Evolutionary conservation across 2,329 filamentous ascomycete species (phyloP).

Genomic region (Metarhizium anisopliae): DNA sequence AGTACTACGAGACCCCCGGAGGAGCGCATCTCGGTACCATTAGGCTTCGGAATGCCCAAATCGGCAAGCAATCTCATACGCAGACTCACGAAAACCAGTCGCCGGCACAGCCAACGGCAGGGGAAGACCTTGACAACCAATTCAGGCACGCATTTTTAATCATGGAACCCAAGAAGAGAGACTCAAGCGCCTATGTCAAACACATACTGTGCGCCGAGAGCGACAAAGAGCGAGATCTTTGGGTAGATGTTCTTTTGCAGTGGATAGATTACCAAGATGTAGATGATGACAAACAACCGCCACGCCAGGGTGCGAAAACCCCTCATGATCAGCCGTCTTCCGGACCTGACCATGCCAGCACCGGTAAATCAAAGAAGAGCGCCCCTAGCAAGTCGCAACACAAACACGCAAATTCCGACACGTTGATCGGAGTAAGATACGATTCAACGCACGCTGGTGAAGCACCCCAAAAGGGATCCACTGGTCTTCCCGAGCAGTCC

Average conservation of each 20-base stretch:
- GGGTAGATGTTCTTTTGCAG: slow-evolving; percentile 83
- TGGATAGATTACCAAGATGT: slow-evolving; percentile 73
- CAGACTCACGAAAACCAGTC: slow-evolving; percentile 41
- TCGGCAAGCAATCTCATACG: slow-evolving; percentile 74
- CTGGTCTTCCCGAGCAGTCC: slow-evolving; percentile 23
- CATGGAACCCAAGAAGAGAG: slow-evolving; percentile 92
- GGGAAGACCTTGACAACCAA: slow-evolving; percentile 81
- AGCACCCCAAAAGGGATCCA: slow-evolving; percentile 34
- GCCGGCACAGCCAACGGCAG: slow-evolving; percentile 41
- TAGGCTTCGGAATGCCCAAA: slow-evolving; percentile 82
- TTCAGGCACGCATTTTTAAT: slow-evolving; percentile 96
- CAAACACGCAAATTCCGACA: slow-evolving; percentile 31
- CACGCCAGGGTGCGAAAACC: slow-evolving; percentile 16
- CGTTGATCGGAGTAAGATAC: slow-evolving; percentile 49
- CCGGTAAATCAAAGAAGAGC: slow-evolving; percentile 21
- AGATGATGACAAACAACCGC: slow-evolving; percentile 32
- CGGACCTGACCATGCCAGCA: slow-evolving; percentile 15
- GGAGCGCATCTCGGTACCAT: slow-evolving; percentile 89
- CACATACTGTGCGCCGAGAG: slow-evolving; percentile 95
- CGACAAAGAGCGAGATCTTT: slow-evolving; percentile 82
- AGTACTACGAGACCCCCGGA: slow-evolving; percentile 86
- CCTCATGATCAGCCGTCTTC: slow-evolving; percentile 32
- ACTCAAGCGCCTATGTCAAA: slow-evolving; percentile 76
- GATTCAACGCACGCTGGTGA: slow-evolving; percentile 46
- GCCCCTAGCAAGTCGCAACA: slow-evolving; percentile 23